Percentiles rank a stretch among this genome's conserved stretches.
Conservation (phyloP, 2,329 filamentous ascomycete species). For the Verticillium albo-atrum region DNA sequence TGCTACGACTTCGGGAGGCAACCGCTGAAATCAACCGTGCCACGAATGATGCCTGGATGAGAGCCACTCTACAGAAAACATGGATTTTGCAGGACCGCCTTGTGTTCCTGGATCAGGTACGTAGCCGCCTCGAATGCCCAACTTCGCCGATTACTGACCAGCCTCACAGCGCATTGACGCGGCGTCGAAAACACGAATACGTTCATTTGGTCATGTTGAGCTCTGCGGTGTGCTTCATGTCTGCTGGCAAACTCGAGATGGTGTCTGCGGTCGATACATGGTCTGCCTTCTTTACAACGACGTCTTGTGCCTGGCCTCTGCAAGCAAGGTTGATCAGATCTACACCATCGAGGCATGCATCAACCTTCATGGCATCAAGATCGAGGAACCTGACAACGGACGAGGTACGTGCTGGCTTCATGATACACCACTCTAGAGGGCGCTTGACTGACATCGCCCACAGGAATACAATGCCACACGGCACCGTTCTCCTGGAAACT, state of each 20-base stretch:
- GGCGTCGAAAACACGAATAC: conserved; percentile 61
- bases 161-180: conserved; percentile 40
- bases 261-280: conserved; percentile 74
- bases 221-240: conserved; percentile 81
- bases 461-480: conserved; percentile 82
- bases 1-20: conserved; percentile 67
- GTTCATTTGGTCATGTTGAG: conserved; percentile 72
- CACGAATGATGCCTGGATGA: conserved; percentile 70
- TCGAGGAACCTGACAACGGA: conserved; percentile 73
- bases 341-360: conserved; percentile 76
- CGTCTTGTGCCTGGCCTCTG: conserved; percentile 70
- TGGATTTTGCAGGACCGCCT: conserved; percentile 82
- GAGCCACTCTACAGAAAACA: conserved; percentile 70
- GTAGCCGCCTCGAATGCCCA: conserved; percentile 27
- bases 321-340: conserved; percentile 57
- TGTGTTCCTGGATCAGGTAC: conserved; percentile 67
- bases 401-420: conserved; percentile 48
- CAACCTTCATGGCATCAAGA: conserved; percentile 56
- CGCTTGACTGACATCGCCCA: conserved; percentile 12
- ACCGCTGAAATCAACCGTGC: conserved; percentile 79
- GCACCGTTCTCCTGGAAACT: conserved; percentile 90
- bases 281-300: conserved; percentile 80
- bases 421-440: neutral
- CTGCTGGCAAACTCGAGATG: conserved; percentile 69
- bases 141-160: conserved; percentile 19